These are phyloP conservation scores for Alternaria triticina DNA, from an alignment of 2,329 filamentous ascomycete species.

Conservation along the genomic window DNA sequence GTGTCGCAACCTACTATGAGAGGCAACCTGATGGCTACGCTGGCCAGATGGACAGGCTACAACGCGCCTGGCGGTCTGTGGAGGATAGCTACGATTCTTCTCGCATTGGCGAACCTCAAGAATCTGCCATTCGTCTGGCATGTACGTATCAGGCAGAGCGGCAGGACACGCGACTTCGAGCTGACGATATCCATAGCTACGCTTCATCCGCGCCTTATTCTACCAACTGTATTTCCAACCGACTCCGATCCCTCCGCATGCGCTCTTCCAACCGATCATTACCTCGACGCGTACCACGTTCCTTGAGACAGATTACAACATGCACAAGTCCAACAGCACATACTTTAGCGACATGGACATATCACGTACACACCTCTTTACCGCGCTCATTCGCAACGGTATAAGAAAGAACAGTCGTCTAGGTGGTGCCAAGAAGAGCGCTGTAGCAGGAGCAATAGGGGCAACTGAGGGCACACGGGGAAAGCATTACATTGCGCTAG, in stretches of 20 bases:
- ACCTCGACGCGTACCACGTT: slow-evolving; percentile 70
- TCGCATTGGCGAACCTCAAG: slow-evolving; percentile 69
- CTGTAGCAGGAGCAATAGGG: slow-evolving; percentile 21
- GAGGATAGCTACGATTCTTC: slow-evolving; percentile 42
- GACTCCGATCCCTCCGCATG: slow-evolving; percentile 58
- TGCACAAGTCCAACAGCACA: slow-evolving; percentile 83
- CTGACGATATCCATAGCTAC: slow-evolving; percentile 43
- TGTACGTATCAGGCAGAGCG: slow-evolving; percentile 55
- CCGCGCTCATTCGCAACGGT: slow-evolving; percentile 56
- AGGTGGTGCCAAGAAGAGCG: slow-evolving; percentile 28
- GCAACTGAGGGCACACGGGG: slow-evolving; percentile 28
- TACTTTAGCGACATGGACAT: slow-evolving; percentile 90
- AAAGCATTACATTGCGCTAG: slow-evolving; percentile 51
- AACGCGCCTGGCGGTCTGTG: slow-evolving; percentile 42
- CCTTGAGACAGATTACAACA: slow-evolving; percentile 84
- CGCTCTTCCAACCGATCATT: slow-evolving; percentile 76
- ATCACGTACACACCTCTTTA: slow-evolving; percentile 79
- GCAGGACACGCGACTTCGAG: not conserved
- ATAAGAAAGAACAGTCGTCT: slow-evolving; percentile 45
- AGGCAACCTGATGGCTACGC: slow-evolving; percentile 15
- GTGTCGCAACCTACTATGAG: slow-evolving; percentile 29
- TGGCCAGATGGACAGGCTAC: slow-evolving; percentile 36
- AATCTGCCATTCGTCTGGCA: slow-evolving; percentile 78
- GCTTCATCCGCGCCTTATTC: slow-evolving; percentile 54
- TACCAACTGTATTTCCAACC: slow-evolving; percentile 57